Evolutionary conservation across 306 rosid genomes (phyloP), one percentile per base, ranked within the genome.

Genomic region (Vigna radiata): DNA sequence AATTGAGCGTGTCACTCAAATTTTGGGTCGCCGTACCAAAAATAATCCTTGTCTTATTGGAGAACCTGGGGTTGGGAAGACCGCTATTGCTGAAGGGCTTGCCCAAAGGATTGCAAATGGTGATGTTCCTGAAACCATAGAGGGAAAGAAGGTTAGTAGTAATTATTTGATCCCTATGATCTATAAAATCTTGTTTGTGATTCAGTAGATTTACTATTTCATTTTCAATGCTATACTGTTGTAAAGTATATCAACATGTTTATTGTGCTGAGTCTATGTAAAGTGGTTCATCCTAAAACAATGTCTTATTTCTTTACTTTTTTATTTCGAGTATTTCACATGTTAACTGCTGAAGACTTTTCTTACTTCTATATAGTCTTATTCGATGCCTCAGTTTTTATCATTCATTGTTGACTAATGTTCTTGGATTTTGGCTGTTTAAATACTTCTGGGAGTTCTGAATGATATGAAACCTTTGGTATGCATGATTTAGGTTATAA

Each of bases 31-130:
- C 66, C 85, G 97, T 37, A 94, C 97, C 2, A 94, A 94, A 83
- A 94, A 94, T 53, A 94, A 94, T 77, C 98, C 98, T 2, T 92
- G 98, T 73, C 96, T 94, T 49, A 88, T 94, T 82, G 97, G 98
- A 19, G 98, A 94, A 73, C 98, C 98, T 77, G 98, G 98, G 56
- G 98, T 94, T 59, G 97, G 98, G 31, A 94, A 94, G 89, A 94
- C 98, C 52, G 98, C 98, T 44, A 92, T 94, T 31, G 97, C 97
- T 10, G 98, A 94, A 80, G 98, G 97, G 36, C 97, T 94, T 81
- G 98, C 97, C 36, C 98, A 95, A 75, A 83, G 97, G 65, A 95
- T 95, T 84, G 87, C 97, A 36, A 92, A 33, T 72, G 96, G 97
- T 62, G 97, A 94, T 87, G 98, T 94, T 63, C 98, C 97, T 47